phyloP scores from a whole-genome alignment of 2,329 filamentous ascomycete species.

The Beauveria asiatica region DNA sequence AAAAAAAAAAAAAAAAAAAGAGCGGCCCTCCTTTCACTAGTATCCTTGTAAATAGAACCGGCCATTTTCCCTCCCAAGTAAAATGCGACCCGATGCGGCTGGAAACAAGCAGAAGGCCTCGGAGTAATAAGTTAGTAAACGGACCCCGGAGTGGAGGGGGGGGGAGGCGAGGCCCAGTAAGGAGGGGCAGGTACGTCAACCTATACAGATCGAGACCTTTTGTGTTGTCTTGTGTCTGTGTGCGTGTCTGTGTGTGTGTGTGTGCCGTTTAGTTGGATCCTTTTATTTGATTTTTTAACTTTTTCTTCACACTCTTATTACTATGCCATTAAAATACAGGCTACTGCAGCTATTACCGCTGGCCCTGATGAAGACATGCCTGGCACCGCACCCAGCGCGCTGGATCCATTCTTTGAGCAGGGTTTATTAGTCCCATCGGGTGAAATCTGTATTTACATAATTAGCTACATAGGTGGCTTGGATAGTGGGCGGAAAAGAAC shows the following conservation, averaged over 20 bases:
- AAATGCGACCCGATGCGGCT: background rate
- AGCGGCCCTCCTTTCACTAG: no score
- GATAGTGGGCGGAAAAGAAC: background rate
- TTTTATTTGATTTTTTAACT: background rate
- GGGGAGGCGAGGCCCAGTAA: background rate
- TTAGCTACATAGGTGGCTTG: conserved; percentile 7
- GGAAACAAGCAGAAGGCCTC: background rate
- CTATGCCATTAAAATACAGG: background rate
- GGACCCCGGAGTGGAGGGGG: background rate
- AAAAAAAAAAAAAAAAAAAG: no score
- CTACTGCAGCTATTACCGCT: background rate
- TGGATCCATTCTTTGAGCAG: conserved; percentile 7
- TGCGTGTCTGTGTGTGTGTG: background rate
- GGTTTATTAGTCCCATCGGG: conserved; percentile 10
- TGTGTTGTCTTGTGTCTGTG: background rate
- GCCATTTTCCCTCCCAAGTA: background rate
- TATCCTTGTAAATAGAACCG: background rate
- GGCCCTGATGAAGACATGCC: background rate
- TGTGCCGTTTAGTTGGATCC: background rate
- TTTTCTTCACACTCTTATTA: background rate
- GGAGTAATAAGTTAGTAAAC: no score
- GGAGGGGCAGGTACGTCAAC: conserved; percentile 2
- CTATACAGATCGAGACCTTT: conserved; percentile 2
- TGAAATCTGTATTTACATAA: conserved; percentile 1
- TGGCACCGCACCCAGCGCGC: background rate